Conservation (phyloP, 441 rosid species). For the Corymbia calophylla region DNA sequence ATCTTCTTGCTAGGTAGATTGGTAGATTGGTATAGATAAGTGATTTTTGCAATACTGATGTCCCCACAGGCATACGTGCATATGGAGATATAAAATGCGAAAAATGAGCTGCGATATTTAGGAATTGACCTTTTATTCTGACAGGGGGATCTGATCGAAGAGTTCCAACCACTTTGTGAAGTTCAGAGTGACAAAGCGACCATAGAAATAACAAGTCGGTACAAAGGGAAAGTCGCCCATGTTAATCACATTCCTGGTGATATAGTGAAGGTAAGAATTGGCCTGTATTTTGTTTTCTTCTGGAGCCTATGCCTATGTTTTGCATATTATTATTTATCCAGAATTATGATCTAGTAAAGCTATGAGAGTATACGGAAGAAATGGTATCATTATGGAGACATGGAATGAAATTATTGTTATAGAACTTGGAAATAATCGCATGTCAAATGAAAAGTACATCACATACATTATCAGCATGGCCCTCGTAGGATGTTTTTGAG, state of each 20-base stretch:
- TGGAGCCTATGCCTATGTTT: not conserved
- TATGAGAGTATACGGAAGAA: not conserved
- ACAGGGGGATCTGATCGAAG: constrained; percentile 76
- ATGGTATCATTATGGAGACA: not conserved
- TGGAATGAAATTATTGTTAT: not conserved
- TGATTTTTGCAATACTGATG: not conserved
- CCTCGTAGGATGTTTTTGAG: not conserved
- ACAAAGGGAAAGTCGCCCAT: constrained; percentile 58
- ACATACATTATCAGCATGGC: not conserved
- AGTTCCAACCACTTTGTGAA: constrained; percentile 86
- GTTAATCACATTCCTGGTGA: constrained; percentile 55
- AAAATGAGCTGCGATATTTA: not conserved
- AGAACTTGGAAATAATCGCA: not conserved
- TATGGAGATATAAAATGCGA: not conserved
- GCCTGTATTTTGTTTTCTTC: not conserved
- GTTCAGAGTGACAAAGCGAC: constrained; percentile 94
- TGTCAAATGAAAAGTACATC: not conserved
- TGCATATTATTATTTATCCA: not conserved
- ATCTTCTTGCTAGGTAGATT: not conserved
- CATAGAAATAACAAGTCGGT: constrained; percentile 85
- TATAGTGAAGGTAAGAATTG: constrained; percentile 61
- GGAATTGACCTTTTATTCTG: constrained; percentile 3
- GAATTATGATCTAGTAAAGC: not conserved
- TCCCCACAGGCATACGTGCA: not conserved
- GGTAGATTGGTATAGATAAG: not conserved